Evolutionary conservation across 441 rosid genomes (phyloP), one percentile per base, ranked within the genome.

Genomic region (Gossypium davidsonii): DNA sequence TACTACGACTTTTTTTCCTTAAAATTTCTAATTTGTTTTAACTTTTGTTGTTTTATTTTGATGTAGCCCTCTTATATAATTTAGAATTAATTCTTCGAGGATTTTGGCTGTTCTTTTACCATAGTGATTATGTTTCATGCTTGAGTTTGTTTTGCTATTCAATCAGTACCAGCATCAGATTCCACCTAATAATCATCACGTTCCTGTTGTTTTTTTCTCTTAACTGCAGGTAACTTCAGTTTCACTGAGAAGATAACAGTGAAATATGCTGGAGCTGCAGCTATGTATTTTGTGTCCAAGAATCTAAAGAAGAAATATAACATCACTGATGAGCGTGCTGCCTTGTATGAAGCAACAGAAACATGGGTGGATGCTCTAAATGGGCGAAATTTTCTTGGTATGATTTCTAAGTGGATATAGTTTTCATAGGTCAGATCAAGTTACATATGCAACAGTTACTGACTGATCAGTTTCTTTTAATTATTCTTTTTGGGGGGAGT

Each of bases 201-300:
- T 64, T 67, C 64, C 10, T 73, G 66, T 12, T n/a, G 60, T 52
- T 44, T 20, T 74, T 37, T 67, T 59, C 34, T 61, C 62, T 17
- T 65, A 46, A 71, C 68, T 73, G 49, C 85, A 81, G 85, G 83
- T 59, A 78, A 84, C 55, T 84, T 84, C 44, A 74, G 82, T 77
- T 79, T 72, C 57, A 67, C 82, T 0, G 78, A 84, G 73, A 72
- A 74, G 77, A 53, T 84, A 25, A 64, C 80, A 3, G 85, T 74
- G 44, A 84, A 84, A 23, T 84, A 81, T 71, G 85, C 85, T 67
- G 82, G 87, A 81, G 85, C 87, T 20, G 87, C 81, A 26, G 85
- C 82, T 1, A 83, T 81, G 87, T 83, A 81, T 28, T 83, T 83
- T 71, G 82, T 83, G 42, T 81, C 87, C 49, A 84, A 78, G 81